These are phyloP conservation scores for Paramyrothecium roridum DNA, from an alignment of 2,329 filamentous ascomycete genomes.

Conservation along the genomic window DNA sequence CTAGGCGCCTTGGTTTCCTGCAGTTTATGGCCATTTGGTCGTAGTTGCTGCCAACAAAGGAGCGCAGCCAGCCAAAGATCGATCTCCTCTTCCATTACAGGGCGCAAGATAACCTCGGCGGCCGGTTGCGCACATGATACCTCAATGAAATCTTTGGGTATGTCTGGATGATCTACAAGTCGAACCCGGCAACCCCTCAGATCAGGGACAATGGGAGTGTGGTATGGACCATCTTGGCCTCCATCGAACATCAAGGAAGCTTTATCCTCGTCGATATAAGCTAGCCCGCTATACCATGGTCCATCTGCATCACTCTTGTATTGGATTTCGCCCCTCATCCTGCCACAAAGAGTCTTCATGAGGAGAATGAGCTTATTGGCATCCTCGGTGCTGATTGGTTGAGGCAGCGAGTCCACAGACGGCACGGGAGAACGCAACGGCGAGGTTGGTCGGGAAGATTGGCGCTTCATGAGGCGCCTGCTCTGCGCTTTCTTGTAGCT, in stretches of 20 bases:
- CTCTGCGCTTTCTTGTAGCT: slow-evolving; percentile 42
- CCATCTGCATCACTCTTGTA: slow-evolving; percentile 62
- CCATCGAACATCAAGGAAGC: slow-evolving; percentile 74
- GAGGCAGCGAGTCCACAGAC: slow-evolving; percentile 56
- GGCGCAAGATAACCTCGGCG: slow-evolving; percentile 62
- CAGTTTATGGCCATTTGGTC: slow-evolving; percentile 55
- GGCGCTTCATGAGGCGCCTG: slow-evolving; percentile 53
- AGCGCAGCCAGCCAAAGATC: slow-evolving; percentile 79
- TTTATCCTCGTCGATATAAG: slow-evolving; percentile 73
- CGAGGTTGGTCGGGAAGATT: slow-evolving; percentile 55
- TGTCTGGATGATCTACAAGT: slow-evolving; percentile 45
- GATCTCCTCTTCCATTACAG: slow-evolving; percentile 61
- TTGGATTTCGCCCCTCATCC: slow-evolving; percentile 76
- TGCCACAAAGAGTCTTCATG: slow-evolving; percentile 74
- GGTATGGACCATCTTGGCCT: slow-evolving; percentile 61
- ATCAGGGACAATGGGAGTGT: slow-evolving; percentile 67
- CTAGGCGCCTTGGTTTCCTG: slow-evolving; percentile 36
- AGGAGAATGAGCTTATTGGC: slow-evolving; percentile 69
- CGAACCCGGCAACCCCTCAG: slow-evolving; percentile 71
- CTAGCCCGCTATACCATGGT: slow-evolving; percentile 68
- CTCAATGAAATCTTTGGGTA: slow-evolving; percentile 48
- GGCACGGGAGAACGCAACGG: slow-evolving; percentile 52
- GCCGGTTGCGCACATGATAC: slow-evolving; percentile 50
- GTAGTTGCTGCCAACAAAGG: slow-evolving; percentile 77
- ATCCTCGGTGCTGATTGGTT: slow-evolving; percentile 62